Conservation (phyloP, 768 basidiomycete species). For the Tylopilus rubrobrunneus region DNA sequence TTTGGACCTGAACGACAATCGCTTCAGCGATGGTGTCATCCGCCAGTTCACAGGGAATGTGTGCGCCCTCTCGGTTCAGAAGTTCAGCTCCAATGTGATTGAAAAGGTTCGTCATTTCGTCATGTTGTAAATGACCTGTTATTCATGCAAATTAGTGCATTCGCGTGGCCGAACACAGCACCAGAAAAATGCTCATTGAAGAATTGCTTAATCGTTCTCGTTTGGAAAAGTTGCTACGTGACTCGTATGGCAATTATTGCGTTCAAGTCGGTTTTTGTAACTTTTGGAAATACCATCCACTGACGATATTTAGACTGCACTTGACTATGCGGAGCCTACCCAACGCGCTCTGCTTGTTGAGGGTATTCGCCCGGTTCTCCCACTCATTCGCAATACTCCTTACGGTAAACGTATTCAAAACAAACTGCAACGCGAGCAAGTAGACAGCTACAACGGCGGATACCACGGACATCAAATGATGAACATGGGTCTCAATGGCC, state of each 20-base stretch:
- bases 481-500: slow-evolving; percentile 52
- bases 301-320: slow-evolving; percentile 66
- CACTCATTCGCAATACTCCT: slow-evolving; percentile 97
- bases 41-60: slow-evolving; percentile 97
- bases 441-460: slow-evolving; percentile 57
- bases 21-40: slow-evolving; percentile 97
- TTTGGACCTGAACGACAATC: slow-evolving; percentile 95
- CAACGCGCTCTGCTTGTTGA: slow-evolving; percentile 93
- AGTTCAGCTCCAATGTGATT: slow-evolving; percentile 99
- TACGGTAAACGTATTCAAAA: slow-evolving; percentile 99
- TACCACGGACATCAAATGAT: slow-evolving; percentile 62
- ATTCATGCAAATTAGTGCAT: slow-evolving; percentile 46
- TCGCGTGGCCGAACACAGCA: slow-evolving; percentile 93
- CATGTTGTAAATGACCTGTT: not conserved
- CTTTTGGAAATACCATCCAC: slow-evolving; percentile 1
- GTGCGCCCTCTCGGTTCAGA: slow-evolving; percentile 96
- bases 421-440: slow-evolving; percentile 93
- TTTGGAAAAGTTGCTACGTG: slow-evolving; percentile 91
- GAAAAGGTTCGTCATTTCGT: slow-evolving; percentile 64
- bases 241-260: slow-evolving; percentile 96
- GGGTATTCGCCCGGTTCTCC: slow-evolving; percentile 96
- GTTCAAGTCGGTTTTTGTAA: slow-evolving; percentile 59
- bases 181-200: slow-evolving; percentile 91
- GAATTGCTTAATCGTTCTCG: slow-evolving; percentile 93
- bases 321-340: slow-evolving; percentile 94